These are phyloP conservation scores for Fraxinus pennsylvanica DNA, from an alignment of 257 asterid genomes.

Conservation along the genomic window DNA sequence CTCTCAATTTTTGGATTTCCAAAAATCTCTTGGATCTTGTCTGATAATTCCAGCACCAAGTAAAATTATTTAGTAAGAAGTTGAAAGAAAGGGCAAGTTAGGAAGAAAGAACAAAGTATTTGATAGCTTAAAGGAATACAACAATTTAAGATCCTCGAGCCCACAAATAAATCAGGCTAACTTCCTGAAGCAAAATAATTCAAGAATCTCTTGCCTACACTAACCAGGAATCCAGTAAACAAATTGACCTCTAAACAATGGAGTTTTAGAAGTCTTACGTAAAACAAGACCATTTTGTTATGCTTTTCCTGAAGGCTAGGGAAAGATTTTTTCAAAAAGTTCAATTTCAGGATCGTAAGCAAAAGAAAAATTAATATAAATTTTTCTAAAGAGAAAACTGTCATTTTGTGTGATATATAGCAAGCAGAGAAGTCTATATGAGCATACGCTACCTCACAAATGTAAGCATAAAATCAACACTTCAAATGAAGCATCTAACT, in stretches of 20 bases:
- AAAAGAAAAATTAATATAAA: neutral
- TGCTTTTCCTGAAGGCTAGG: slow-evolving; percentile 1
- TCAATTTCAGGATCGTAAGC: neutral
- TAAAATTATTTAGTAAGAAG: slow-evolving; percentile 19
- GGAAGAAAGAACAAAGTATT: neutral
- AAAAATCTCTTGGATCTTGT: slow-evolving; percentile 92
- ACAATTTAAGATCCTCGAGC: neutral
- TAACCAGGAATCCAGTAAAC: neutral
- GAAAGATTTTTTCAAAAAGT: neutral
- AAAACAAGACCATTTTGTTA: neutral
- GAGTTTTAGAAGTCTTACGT: neutral
- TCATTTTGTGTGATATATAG: neutral
- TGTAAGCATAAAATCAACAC: neutral
- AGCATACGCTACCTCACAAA: neutral
- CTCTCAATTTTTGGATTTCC: slow-evolving; percentile 89
- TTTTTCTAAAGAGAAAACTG: neutral
- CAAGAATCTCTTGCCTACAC: neutral
- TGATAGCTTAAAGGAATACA: neutral
- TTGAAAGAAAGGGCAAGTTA: neutral
- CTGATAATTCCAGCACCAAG: slow-evolving; percentile 41
- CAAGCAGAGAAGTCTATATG: neutral
- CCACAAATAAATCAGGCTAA: neutral
- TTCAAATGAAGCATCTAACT: neutral
- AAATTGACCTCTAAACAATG: neutral
- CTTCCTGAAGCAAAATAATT: neutral